Evolutionary conservation across 2,329 filamentous ascomycete genomes (phyloP), one percentile per base, ranked within the genome.

Genomic region (Curvularia eragrostidis): DNA sequence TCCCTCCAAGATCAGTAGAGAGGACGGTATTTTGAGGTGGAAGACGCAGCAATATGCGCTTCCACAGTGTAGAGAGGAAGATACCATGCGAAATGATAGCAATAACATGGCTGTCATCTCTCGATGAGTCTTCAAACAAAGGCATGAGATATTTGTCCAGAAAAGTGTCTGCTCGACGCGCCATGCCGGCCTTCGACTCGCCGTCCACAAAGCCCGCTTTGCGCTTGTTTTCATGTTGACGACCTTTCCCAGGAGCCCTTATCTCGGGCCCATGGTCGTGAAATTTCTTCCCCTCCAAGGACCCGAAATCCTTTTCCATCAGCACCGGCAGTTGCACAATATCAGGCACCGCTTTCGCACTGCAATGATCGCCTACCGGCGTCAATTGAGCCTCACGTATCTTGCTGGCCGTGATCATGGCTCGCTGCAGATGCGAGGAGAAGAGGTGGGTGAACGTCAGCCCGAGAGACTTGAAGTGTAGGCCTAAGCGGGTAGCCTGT

Each of bases 41-140:
- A 57, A 91, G 83, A 3, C 85, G 81, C 12, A 79, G 76, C 7
- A 89, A 78, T 13, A 96, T 74, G 12, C 83, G 81, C 54, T 83
- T 82, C 83, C 90, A 88, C 0, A 97, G 76, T 30, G 86, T 83
- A 2, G 86, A 86, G 2, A 97, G 83, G 39, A 96, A 87, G 59
- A 96, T 88, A 15, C 93, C 93, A 69, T 97, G 93, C 1, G 93
- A 89, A 3, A 96, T 89, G 13, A 96, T 78, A 1, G 87, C 88
- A 12, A 92, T 79, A 2, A 81, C 78, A 6, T 74, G 68, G 10
- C 80, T 73, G 15, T 58, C 26, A 5, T 56, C 49, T 6, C 63
- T 48, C 2, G 63, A 58, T 0, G 72, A 63, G 10, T 75, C 63
- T 10, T 79, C 63, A 15, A 89, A 57, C 3, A 90, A 59, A 9